Evolutionary conservation across 1,284 basidiomycete species (phyloP), one percentile per base, ranked within the genome.

Genomic region (Hypsizygus ulmarius): DNA sequence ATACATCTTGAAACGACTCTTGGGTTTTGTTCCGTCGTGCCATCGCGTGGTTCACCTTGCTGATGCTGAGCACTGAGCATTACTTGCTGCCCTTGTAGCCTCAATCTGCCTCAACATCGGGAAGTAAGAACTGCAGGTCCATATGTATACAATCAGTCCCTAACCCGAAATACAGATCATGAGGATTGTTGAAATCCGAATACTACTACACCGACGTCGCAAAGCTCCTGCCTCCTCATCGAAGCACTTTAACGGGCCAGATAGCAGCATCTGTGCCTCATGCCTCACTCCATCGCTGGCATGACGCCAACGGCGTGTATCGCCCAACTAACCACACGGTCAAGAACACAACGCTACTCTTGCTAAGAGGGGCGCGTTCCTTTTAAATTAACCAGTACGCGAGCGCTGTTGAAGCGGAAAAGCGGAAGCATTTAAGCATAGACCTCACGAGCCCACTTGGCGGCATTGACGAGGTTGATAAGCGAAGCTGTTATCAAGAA

Each of bases 401-500:
- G 66, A 69, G 66, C 84, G 89, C 90, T 93, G 90, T 93, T 93
- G 90, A 93, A 93, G 90, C 90, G 84, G 74, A 74, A 71, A 66
- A 69, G 60, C 59, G 58, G 50, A 62, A 57, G 53, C 57, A 61
- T 69, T 84, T 78, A 94, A 68, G 81, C 81, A 69, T 87, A 85
- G 64, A 77, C 82, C 72, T 82, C 67, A 65, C 92, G 89, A 60
- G 92, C 92, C 91, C 90, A 94, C 66, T 87, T 84, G 61, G 92
- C 92, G 67, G 84, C 92, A 58, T 82, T 81, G 65, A 97, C 96
- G 63, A 96, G 81, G 78, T 97, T 97, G 62, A 72, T 67, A 66
- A 96, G 83, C 37, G 90, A 88, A 59, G 86, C 82, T 68, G 86
- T 82, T 68, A 51, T 41, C 29, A 39, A 39, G 25, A 42, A 7